Conservation (phyloP, 768 basidiomycete genomes). For the Chalciporus piperatus region DNA sequence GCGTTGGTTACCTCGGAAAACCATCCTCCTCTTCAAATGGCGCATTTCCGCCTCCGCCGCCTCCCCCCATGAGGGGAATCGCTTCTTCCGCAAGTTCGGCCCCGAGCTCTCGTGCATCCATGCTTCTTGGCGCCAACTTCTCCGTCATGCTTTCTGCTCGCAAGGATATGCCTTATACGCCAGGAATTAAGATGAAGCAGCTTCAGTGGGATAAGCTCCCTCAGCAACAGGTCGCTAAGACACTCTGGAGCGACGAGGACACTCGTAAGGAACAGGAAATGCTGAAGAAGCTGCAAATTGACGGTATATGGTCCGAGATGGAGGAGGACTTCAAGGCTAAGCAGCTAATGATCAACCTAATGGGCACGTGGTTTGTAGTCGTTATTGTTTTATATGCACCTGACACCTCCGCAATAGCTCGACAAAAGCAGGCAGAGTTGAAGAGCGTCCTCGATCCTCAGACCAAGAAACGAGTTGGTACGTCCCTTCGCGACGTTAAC, state of each 20-base stretch:
- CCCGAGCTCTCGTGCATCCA: constrained; percentile 55
- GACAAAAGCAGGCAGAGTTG: constrained; percentile 84
- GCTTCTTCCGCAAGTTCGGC: constrained; percentile 37
- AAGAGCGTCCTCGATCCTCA: constrained; percentile 89
- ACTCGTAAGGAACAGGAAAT: constrained; percentile 71
- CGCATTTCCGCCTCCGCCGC: constrained; percentile 34
- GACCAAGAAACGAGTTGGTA: constrained; percentile 92
- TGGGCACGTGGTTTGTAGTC: constrained; percentile 53
- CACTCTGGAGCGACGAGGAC: constrained; percentile 78
- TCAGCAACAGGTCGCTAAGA: constrained; percentile 79
- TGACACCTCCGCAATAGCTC: constrained; percentile 43
- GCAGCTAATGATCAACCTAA: constrained; percentile 85
- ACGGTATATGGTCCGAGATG: constrained; percentile 94
- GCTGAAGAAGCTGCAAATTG: constrained; percentile 73
- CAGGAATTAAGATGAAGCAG: constrained; percentile 93
- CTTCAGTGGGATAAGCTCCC: constrained; percentile 99
- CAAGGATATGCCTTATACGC: constrained; percentile 83
- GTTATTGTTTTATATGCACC: not conserved
- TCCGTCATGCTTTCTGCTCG: constrained; percentile 58
- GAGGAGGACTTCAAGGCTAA: constrained; percentile 98
- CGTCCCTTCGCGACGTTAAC: constrained; percentile 30
- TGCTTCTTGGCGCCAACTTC: constrained; percentile 56
- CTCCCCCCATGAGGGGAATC: constrained; percentile 27
- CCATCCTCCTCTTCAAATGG: constrained; percentile 19
- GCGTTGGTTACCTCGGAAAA: constrained; percentile 30